These are phyloP conservation scores for Thelephora aurantiotincta DNA, from an alignment of 768 basidiomycete species.

Conservation along the genomic window DNA sequence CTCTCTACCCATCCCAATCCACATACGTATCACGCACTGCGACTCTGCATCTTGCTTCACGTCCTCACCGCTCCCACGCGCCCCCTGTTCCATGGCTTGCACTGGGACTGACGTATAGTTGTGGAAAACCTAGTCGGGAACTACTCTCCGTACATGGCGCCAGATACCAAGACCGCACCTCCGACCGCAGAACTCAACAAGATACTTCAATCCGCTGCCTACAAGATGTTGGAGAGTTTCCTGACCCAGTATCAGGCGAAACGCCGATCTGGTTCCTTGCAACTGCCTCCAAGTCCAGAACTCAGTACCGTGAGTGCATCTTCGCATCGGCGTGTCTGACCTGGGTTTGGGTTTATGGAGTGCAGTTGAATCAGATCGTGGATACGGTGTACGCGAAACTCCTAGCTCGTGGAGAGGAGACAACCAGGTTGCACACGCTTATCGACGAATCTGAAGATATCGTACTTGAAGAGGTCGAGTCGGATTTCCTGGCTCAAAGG, in stretches of 20 bases:
- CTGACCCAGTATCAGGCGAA: conserved; percentile 46
- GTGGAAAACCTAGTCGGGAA: conserved; percentile 81
- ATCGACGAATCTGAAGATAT: conserved; percentile 39
- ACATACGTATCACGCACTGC: conserved; percentile 1
- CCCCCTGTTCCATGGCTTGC: conserved; percentile 20
- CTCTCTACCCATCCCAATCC: conserved; percentile 12
- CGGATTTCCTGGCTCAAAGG: conserved; percentile 31
- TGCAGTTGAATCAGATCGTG: conserved; percentile 34
- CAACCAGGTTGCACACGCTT: conserved; percentile 44
- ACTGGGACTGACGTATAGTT: conserved; percentile 70
- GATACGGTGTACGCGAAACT: conserved; percentile 74
- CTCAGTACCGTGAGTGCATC: conserved; percentile 10
- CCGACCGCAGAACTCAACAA: conserved; percentile 55
- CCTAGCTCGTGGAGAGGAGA: conserved; percentile 46
- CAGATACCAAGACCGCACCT: conserved; percentile 51
- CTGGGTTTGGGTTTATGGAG: neutral
- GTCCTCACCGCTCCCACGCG: conserved; percentile 8
- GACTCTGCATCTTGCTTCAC: neutral
- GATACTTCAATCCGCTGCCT: conserved; percentile 49
- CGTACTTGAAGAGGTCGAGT: conserved; percentile 48
- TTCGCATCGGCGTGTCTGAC: neutral
- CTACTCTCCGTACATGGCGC: conserved; percentile 77
- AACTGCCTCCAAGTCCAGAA: conserved; percentile 5
- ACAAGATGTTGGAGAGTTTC: conserved; percentile 62
- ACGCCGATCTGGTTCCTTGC: conserved; percentile 20